These are phyloP conservation scores for Biscogniauxia mediterranea DNA, from an alignment of 2,329 filamentous ascomycete species.

Conservation along the genomic window DNA sequence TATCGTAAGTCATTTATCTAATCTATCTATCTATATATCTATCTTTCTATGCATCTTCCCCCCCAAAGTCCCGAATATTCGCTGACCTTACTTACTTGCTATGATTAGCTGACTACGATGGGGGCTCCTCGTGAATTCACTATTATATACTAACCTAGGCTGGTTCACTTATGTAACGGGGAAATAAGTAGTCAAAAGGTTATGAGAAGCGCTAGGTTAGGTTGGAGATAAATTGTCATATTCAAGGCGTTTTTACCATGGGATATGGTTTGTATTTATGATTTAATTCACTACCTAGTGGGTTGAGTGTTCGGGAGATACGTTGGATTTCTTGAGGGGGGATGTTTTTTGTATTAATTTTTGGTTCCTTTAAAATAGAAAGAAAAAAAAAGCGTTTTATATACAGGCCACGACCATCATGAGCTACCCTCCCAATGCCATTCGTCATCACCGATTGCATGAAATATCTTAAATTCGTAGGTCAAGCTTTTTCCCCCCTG, in stretches of 20 bases:
- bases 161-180: too few relatives aligned
- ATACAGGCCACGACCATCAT: slow-evolving; percentile 43
- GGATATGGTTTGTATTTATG: too few relatives aligned
- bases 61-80: not conserved
- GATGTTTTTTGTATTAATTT: slow-evolving; percentile 52
- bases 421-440: slow-evolving; percentile 41
- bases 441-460: slow-evolving; percentile 43
- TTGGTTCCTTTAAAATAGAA: slow-evolving; percentile 33
- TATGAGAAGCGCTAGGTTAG: too few relatives aligned
- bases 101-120: not conserved
- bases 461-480: slow-evolving; percentile 26
- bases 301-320: not conserved
- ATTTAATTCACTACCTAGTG: not conserved
- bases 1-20: slow-evolving; percentile 4
- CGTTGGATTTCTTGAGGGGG: slow-evolving; percentile 45
- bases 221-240: too few relatives aligned
- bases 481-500: slow-evolving; percentile 26
- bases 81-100: not conserved
- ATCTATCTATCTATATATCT: not conserved
- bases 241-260: too few relatives aligned
- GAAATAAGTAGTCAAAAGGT: too few relatives aligned
- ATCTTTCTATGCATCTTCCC: too few relatives aligned
- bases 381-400: slow-evolving; percentile 34
- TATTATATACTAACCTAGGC: too few relatives aligned
- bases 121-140: not conserved